Evolutionary conservation across 768 basidiomycete genomes (phyloP).

Genomic region (Paxillus involutus): DNA sequence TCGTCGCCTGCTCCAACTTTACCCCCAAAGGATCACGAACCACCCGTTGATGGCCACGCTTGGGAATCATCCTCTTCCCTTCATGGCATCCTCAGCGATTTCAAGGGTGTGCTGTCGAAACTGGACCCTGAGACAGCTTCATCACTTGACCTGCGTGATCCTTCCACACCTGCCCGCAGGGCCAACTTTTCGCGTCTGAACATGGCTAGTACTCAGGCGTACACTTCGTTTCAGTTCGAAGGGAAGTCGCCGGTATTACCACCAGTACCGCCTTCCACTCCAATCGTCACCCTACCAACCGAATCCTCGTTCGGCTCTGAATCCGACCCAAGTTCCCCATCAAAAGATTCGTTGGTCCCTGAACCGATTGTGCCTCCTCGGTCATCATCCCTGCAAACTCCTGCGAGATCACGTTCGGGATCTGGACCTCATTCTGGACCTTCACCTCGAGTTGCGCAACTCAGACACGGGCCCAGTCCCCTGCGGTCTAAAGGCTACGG

Average conservation of each 20-base stretch:
- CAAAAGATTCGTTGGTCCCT: conserved; percentile 48
- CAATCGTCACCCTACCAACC: conserved; percentile 25
- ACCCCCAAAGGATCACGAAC: conserved; percentile 28
- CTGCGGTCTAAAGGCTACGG: conserved; percentile 42
- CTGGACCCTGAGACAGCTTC: conserved; percentile 55
- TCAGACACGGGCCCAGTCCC: conserved; percentile 42
- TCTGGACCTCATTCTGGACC: conserved; percentile 25
- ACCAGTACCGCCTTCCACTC: conserved; percentile 14
- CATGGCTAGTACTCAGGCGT: conserved; percentile 33
- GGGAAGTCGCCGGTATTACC: conserved; percentile 21
- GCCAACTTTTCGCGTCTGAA: conserved; percentile 35
- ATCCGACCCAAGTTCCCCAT: conserved; percentile 38
- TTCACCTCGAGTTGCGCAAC: conserved; percentile 33
- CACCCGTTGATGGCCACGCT: conserved; percentile 25
- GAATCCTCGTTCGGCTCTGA: conserved; percentile 20
- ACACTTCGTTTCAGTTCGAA: conserved; percentile 15
- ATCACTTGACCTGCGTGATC: conserved; percentile 64
- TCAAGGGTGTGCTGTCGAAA: conserved; percentile 70
- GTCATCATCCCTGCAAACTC: conserved; percentile 30
- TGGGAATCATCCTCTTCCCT: conserved; percentile 48
- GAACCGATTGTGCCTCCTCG: conserved; percentile 33
- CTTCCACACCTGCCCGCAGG: conserved; percentile 56
- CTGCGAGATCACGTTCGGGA: conserved; percentile 31
- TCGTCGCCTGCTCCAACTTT: conserved; percentile 38
- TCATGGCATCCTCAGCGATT: conserved; percentile 66